Evolutionary conservation across 352 stramenopile genomes (phyloP), one percentile per base, ranked within the genome.

Genomic region (Phytophthora sp.): DNA sequence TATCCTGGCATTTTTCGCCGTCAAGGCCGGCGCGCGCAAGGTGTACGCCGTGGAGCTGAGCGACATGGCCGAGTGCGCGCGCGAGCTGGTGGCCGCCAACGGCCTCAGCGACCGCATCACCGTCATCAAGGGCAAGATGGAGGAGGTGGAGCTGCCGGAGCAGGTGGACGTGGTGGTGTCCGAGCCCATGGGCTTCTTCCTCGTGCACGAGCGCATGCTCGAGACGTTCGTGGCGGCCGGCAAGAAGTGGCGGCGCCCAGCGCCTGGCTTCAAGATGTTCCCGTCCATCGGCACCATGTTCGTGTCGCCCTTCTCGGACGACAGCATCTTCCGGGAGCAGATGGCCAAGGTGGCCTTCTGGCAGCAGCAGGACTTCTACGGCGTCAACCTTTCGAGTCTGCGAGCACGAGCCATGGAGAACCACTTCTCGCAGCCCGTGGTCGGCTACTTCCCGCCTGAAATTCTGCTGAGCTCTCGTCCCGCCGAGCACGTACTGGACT

Each of bases 161-260:
- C 87, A 85, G 49, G 97, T 99, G 5, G 98, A 99, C 72, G 96
- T 99, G 50, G 98, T 99, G 26, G 93, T 99, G 17, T 99, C 94
- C 3, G 97, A 99, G 80, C 98, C 97, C 82, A 99, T 99, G 98
- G 98, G 98, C 20, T 99, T 99, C 77, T 99, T 99, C 69, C 91
- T 99, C 21, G 87, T 99, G 34, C 90, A 99, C 65, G 98, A 99
- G 74, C 96, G 89, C 53, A 99, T 99, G 98, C 87, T 99, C 30
- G 97, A 99, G 81, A 98, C 91, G 26, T 96, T 99, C 41, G 94
- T 99, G 23, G 72, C 84, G 15, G 97, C 96, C 1, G 81, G 98
- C 13, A 91, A 98, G 63, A 96, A 94, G 68, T 99, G 97, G 83
- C 74, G 99, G 18, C 97, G 96, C 58, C 77, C 80, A 15, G 53